Conservation (phyloP, 768 basidiomycete genomes). For the Pleurotus tuber-regium region DNA sequence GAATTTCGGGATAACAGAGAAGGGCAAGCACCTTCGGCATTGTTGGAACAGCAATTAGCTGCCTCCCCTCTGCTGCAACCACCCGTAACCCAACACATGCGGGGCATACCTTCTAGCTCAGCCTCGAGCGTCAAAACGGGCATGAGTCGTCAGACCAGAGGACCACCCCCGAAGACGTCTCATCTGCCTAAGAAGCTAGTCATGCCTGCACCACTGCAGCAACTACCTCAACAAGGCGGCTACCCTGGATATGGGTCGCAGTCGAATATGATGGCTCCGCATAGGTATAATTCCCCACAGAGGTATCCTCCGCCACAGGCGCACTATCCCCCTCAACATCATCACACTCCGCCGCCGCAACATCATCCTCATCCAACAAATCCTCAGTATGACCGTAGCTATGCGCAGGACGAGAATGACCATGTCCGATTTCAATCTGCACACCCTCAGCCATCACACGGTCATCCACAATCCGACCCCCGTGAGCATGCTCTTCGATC, state of each 20-base stretch:
- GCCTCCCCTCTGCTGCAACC: not conserved
- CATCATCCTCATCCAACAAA: too few relatives aligned
- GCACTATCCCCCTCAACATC: not conserved
- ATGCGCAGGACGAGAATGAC: too few relatives aligned
- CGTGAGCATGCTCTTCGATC: not conserved
- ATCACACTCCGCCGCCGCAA: not conserved
- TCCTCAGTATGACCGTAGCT: too few relatives aligned
- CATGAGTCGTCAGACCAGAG: not conserved
- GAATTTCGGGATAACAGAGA: not conserved
- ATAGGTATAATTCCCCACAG: slow-evolving; percentile 1
- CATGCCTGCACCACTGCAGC: slow-evolving; percentile 6
- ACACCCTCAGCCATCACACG: too few relatives aligned
- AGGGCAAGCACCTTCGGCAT: not conserved
- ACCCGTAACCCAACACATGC: not conserved
- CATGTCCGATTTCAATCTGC: too few relatives aligned
- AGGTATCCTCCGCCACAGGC: not conserved
- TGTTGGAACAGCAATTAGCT: not conserved
- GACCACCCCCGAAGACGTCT: slow-evolving; percentile 1
- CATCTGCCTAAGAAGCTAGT: slow-evolving; percentile 8
- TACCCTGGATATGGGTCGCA: not conserved
- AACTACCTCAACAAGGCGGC: not conserved
- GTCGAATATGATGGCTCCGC: not conserved
- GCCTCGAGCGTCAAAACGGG: not conserved
- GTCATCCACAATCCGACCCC: too few relatives aligned
- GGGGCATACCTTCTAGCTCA: slow-evolving; percentile 1